These are phyloP conservation scores for Plasmodium reichenowi DNA, from an alignment of 169 alveolate species.

Conservation along the genomic window DNA sequence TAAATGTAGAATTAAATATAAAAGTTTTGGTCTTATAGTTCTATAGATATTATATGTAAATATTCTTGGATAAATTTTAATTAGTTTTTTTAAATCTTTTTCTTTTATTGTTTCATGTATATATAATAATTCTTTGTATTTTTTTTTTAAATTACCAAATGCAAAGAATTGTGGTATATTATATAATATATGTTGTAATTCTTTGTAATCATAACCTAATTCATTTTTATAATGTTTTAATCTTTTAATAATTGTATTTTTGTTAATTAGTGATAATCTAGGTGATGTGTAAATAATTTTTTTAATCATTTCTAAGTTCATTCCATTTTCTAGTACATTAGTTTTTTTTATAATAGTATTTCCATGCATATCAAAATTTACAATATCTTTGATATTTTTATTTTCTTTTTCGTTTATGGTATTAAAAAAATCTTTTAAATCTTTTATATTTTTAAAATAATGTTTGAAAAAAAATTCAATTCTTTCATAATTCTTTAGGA, in stretches of 20 bases:
- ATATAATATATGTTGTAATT: constrained; percentile 52
- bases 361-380: constrained; percentile 42
- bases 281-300: constrained; percentile 57
- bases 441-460: constrained; percentile 43
- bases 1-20: constrained; percentile 80
- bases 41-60: constrained; percentile 81
- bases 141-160: constrained; percentile 74
- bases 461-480: constrained; percentile 34
- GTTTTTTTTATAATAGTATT: constrained; percentile 30
- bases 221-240: constrained; percentile 71
- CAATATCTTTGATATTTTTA: constrained; percentile 32
- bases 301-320: constrained; percentile 72
- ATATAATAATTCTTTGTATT: constrained; percentile 69
- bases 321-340: constrained; percentile 27
- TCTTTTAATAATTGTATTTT: constrained; percentile 46
- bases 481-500: constrained; percentile 46
- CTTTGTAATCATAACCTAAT: constrained; percentile 34
- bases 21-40: constrained; percentile 81
- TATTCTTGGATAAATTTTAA: constrained; percentile 78
- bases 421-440: constrained; percentile 48
- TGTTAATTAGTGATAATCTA: constrained; percentile 60
- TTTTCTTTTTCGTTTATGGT: constrained; percentile 25
- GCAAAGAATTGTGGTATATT: constrained; percentile 66
- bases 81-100: constrained; percentile 76
- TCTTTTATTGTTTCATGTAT: constrained; percentile 61